Evolutionary conservation across 1,284 basidiomycete species (phyloP).

Genomic region (Malassezia nana): DNA sequence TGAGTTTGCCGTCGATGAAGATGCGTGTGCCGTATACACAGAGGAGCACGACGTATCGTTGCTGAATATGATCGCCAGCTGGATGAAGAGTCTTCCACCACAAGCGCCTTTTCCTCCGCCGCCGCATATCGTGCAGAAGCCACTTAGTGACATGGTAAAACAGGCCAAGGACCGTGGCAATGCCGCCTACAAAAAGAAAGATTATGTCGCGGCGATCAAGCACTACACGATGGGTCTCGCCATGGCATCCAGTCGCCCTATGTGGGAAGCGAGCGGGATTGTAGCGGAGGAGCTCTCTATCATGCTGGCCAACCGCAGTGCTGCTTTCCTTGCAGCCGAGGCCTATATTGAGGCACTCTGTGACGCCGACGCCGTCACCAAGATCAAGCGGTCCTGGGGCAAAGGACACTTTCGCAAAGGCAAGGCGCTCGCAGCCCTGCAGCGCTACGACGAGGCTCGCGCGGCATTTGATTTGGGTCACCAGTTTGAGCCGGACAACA

Average conservation of each 20-base stretch:
- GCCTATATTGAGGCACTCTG: slow-evolving; percentile 72
- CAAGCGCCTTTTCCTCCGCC: slow-evolving; percentile 44
- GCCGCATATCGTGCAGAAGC: slow-evolving; percentile 42
- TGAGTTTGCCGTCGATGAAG: slow-evolving; percentile 5
- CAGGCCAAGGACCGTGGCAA: slow-evolving; percentile 46
- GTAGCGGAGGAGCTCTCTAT: slow-evolving; percentile 81
- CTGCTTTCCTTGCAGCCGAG: slow-evolving; percentile 66
- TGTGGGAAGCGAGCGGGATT: slow-evolving; percentile 74
- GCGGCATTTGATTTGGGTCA: slow-evolving; percentile 73
- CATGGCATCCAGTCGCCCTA: slow-evolving; percentile 70
- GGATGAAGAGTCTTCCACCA: slow-evolving; percentile 32
- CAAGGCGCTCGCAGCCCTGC: slow-evolving; percentile 71
- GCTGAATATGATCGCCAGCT: slow-evolving; percentile 44
- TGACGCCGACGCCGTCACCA: slow-evolving; percentile 81
- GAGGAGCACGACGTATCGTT: slow-evolving; percentile 34
- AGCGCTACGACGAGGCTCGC: slow-evolving; percentile 63
- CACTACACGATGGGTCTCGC: slow-evolving; percentile 74
- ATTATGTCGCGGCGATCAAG: slow-evolving; percentile 65
- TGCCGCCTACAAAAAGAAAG: slow-evolving; percentile 37
- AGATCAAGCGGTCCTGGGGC: slow-evolving; percentile 75
- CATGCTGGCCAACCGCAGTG: slow-evolving; percentile 79
- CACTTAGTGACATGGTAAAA: slow-evolving; percentile 35
- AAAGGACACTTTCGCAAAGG: slow-evolving; percentile 92
- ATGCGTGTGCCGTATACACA: slow-evolving; percentile 9
- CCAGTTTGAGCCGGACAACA: slow-evolving; percentile 76